phyloP scores from a whole-genome alignment of 768 basidiomycete genomes.

The Boletus bicolor region DNA sequence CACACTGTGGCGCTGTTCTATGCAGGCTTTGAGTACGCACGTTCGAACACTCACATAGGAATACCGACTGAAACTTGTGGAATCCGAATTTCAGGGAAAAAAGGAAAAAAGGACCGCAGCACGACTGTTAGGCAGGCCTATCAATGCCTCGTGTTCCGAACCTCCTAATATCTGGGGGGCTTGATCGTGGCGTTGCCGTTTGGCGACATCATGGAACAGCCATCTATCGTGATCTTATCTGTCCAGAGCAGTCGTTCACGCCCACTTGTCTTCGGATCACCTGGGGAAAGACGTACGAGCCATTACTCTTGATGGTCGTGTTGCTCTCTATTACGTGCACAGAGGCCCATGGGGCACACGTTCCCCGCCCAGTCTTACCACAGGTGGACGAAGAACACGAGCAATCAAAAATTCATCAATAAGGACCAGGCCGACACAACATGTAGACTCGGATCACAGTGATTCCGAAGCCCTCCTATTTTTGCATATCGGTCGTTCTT shows the following conservation, averaged over 20 bases:
- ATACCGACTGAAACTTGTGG: background rate
- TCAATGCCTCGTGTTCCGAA: background rate
- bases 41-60: background rate
- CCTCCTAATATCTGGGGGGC: background rate
- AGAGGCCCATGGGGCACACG: background rate
- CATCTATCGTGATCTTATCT: conserved; percentile 1
- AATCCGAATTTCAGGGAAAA: background rate
- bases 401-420: background rate
- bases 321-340: conserved; percentile 13
- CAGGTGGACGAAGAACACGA: background rate
- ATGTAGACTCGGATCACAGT: conserved; percentile 2
- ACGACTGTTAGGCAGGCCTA: background rate
- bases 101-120: background rate
- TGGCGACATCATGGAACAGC: conserved; percentile 5
- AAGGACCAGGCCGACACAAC: background rate
- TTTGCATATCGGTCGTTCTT: background rate
- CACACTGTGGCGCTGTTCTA: background rate
- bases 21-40: background rate
- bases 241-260: background rate
- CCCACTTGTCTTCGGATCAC: conserved; percentile 8
- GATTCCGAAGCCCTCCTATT: background rate
- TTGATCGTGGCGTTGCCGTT: conserved; percentile 15
- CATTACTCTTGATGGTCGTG: background rate
- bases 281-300: conserved; percentile 6
- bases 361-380: conserved; percentile 1